phyloP scores from a whole-genome alignment of 768 basidiomycete genomes.

The Russula olivacea region DNA sequence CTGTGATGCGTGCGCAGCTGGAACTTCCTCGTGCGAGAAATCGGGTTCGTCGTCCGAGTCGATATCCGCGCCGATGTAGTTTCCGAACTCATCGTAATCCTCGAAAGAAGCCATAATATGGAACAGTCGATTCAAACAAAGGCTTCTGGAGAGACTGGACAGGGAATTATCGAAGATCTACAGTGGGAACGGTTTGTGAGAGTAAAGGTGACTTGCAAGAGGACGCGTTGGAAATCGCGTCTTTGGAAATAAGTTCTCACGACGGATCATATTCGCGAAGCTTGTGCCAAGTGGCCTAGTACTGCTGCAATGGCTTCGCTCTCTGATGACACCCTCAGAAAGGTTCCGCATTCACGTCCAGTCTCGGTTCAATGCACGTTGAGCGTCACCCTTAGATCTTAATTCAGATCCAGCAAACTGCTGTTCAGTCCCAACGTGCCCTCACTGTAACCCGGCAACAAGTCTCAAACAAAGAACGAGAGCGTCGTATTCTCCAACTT shows the following conservation, averaged over 20 bases:
- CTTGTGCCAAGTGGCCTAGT: no score
- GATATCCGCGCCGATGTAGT: constrained; percentile 94
- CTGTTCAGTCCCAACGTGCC: constrained; percentile 76
- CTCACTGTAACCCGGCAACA: constrained; percentile 72
- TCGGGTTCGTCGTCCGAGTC: constrained; percentile 80
- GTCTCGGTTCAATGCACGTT: neutral
- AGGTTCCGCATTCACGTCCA: constrained; percentile 38
- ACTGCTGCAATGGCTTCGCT: constrained; percentile 31
- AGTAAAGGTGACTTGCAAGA: neutral
- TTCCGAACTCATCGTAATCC: constrained; percentile 93
- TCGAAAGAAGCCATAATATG: constrained; percentile 51
- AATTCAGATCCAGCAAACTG: constrained; percentile 88
- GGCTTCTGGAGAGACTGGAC: neutral
- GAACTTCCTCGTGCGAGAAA: constrained; percentile 44
- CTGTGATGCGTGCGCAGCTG: constrained; percentile 34
- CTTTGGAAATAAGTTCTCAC: constrained; percentile 14
- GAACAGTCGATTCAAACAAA: neutral
- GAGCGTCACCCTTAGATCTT: constrained; percentile 59
- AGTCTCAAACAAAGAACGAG: constrained; percentile 74
- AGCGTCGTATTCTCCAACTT: constrained; percentile 82
- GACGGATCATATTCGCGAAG: neutral
- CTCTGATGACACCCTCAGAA: constrained; percentile 73
- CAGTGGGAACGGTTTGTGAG: neutral
- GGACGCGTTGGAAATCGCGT: constrained; percentile 10
- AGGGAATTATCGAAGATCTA: neutral